Conservation (phyloP, 176 grass and related monocot genomes). For the Olyra latifolia region DNA sequence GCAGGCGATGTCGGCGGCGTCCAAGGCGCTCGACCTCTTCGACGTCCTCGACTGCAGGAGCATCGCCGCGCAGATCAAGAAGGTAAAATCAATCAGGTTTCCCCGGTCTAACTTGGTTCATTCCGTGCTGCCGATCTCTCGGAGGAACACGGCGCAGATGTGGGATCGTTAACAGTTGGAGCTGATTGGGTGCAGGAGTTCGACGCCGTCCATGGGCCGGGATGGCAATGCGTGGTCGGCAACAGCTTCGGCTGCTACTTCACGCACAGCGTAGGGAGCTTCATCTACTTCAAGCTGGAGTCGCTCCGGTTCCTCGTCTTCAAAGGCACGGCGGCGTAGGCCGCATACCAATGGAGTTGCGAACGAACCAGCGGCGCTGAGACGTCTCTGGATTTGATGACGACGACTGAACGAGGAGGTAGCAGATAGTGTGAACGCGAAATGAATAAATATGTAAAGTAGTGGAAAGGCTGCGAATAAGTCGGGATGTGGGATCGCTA, state of each 20-base stretch:
- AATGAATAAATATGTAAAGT: background rate
- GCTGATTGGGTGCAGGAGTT: slow-evolving; percentile 62
- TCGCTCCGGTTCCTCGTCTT: slow-evolving; percentile 89
- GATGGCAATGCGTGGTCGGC: slow-evolving; percentile 97
- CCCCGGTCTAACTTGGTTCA: too few species aligned
- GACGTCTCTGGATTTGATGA: background rate
- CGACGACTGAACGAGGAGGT: background rate
- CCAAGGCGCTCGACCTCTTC: slow-evolving; percentile 85
- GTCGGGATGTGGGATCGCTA: background rate
- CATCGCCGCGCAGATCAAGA: slow-evolving; percentile 90
- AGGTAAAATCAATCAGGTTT: too few species aligned
- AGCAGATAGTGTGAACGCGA: background rate
- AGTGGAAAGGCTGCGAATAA: background rate
- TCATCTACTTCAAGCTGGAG: slow-evolving; percentile 89
- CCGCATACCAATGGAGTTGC: background rate
- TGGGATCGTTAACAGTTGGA: too few species aligned
- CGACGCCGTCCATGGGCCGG: slow-evolving; percentile 65
- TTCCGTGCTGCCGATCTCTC: background rate
- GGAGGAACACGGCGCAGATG: background rate
- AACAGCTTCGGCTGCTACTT: slow-evolving; percentile 95
- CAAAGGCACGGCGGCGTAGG: slow-evolving; percentile 53
- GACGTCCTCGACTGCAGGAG: slow-evolving; percentile 80
- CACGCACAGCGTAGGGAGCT: slow-evolving; percentile 82
- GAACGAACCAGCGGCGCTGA: background rate
- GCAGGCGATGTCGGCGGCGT: slow-evolving; percentile 76